phyloP scores from a whole-genome alignment of 202 grass and related monocot genomes.

The Digitaria exilis region DNA sequence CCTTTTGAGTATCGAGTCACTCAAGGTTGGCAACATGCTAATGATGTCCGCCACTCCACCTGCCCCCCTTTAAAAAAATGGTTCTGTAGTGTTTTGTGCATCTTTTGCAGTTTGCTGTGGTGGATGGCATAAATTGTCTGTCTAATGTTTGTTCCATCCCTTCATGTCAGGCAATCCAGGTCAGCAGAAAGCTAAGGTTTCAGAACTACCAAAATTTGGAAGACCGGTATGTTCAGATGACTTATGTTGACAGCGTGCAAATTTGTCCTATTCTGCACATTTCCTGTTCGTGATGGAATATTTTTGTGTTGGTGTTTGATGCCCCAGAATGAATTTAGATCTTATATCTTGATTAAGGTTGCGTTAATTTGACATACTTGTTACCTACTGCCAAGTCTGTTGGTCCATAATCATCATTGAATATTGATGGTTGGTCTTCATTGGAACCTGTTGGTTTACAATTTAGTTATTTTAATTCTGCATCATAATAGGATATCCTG shows the following conservation, averaged over 20 bases:
- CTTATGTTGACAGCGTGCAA: constrained; percentile 22
- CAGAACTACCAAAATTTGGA: constrained; percentile 96
- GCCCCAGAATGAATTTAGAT: constrained; percentile 4
- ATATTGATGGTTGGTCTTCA: constrained; percentile 11
- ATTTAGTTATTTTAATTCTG: too few relatives aligned
- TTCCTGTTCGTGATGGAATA: constrained; percentile 11
- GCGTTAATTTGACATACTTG: neutral
- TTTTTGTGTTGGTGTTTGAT: neutral
- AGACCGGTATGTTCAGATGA: constrained; percentile 62
- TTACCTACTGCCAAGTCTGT: constrained; percentile 21
- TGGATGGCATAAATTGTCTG: neutral
- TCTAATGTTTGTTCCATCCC: constrained; percentile 21
- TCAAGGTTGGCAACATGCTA: neutral
- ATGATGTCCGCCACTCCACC: neutral
- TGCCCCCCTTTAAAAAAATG: neutral
- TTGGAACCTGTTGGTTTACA: neutral
- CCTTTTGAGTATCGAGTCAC: neutral
- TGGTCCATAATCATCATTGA: neutral
- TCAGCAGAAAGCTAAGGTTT: constrained; percentile 86
- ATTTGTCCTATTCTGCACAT: neutral
- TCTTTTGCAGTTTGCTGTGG: neutral
- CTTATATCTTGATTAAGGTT: constrained; percentile 2
- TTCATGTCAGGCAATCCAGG: constrained; percentile 83
- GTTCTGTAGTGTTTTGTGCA: neutral
- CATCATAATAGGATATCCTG: neutral